phyloP scores from a whole-genome alignment of 805 yeast species.

The Sugiyamaella valdiviana region DNA sequence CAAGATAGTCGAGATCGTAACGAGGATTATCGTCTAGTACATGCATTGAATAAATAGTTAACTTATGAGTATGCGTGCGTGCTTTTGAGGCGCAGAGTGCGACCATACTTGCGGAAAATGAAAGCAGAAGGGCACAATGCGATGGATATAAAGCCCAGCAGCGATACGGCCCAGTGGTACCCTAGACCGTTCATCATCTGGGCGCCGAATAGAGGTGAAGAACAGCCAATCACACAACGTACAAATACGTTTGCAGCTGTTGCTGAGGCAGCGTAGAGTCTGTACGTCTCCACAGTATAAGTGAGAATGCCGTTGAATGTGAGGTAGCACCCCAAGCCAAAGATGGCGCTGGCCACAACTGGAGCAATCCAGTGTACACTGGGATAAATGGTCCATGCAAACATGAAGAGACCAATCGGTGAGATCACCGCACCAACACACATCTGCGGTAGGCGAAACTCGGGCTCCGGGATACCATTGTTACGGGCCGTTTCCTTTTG shows the following conservation, averaged over 20 bases:
- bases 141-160: slow-evolving; percentile 46
- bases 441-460: slow-evolving; percentile 44
- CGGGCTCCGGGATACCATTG: slow-evolving; percentile 42
- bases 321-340: slow-evolving; percentile 34
- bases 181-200: slow-evolving; percentile 74
- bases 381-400: slow-evolving; percentile 46
- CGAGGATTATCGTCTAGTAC: too few species aligned
- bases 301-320: slow-evolving; percentile 33
- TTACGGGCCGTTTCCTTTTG: slow-evolving; percentile 38
- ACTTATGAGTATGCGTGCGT: slow-evolving; percentile 12
- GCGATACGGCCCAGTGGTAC: slow-evolving; percentile 68
- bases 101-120: slow-evolving; percentile 40
- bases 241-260: slow-evolving; percentile 80
- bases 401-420: slow-evolving; percentile 44
- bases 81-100: slow-evolving; percentile 30
- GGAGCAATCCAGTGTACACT: slow-evolving; percentile 48
- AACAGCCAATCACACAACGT: slow-evolving; percentile 69
- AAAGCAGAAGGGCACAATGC: slow-evolving; percentile 46
- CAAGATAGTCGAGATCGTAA: too few species aligned
- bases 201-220: slow-evolving; percentile 76
- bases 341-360: slow-evolving; percentile 53
- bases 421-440: slow-evolving; percentile 45
- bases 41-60: not conserved
- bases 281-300: slow-evolving; percentile 28
- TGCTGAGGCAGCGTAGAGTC: slow-evolving; percentile 71